These are phyloP conservation scores for Salix brachista DNA, from an alignment of 345 rosid species.

Conservation along the genomic window DNA sequence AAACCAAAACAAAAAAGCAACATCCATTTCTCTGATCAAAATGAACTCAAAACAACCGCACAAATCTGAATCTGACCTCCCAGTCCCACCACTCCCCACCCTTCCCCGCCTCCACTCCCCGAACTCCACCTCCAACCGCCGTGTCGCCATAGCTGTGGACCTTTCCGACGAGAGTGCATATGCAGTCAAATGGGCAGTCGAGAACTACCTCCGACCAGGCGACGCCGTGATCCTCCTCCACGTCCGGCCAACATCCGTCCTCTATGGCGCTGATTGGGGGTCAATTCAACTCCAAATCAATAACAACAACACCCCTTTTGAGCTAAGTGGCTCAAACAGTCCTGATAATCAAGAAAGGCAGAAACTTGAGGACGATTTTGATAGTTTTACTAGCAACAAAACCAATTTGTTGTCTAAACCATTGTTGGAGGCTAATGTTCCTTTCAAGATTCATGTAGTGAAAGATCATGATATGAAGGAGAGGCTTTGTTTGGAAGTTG, in stretches of 20 bases:
- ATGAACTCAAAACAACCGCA: not conserved
- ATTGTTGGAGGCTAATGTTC: constrained; percentile 23
- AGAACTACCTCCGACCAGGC: constrained; percentile 31
- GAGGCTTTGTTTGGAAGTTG: constrained; percentile 33
- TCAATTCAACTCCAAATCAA: constrained; percentile 37
- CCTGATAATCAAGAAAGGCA: constrained; percentile 12
- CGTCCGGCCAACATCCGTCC: constrained; percentile 50
- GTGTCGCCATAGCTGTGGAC: constrained; percentile 32
- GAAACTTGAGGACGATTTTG: constrained; percentile 70
- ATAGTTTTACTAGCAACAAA: constrained; percentile 37
- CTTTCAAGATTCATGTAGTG: constrained; percentile 29
- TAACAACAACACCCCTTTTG: constrained; percentile 11
- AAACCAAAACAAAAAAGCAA: not conserved
- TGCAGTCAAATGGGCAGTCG: constrained; percentile 29
- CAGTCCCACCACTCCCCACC: not conserved
- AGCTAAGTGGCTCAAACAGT: constrained; percentile 9
- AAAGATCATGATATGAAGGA: constrained; percentile 36
- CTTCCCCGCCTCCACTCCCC: constrained; percentile 4
- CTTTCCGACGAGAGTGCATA: constrained; percentile 28
- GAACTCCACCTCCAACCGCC: constrained; percentile 16
- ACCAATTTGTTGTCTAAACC: constrained; percentile 23
- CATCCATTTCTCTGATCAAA: not conserved
- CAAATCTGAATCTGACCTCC: constrained; percentile 10
- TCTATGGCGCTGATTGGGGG: constrained; percentile 96
- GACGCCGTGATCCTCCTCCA: constrained; percentile 66